Evolutionary conservation across 1,284 basidiomycete species (phyloP), one percentile per base, ranked within the genome.

Genomic region (Marasmius fiardii): DNA sequence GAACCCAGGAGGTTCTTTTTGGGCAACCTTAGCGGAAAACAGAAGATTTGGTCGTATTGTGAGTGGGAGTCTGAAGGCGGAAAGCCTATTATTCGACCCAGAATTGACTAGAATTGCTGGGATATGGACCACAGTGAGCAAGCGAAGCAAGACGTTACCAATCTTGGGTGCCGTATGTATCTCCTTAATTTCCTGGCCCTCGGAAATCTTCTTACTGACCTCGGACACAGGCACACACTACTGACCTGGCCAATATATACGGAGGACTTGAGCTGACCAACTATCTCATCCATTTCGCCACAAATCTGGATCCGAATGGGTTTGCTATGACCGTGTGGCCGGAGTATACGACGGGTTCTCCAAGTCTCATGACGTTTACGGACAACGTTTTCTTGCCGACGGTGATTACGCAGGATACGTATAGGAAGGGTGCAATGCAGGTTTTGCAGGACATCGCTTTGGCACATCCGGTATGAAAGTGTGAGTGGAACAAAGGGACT

Each of bases 1-100:
- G 80, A 72, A 0, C 78, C 80, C 2, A 70, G 82, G 14, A 67
- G 80, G 16, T 78, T 78, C 65, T 73, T 85, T 59, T 60, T 84
- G 14, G 62, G 78, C 37, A 64, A 71, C 26, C 67, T 66, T 1
- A 68, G 77, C 0, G 68, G 63, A 0, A 74, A 75, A 52, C 79
- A 81, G 59, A 67, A 70, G 11, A 71, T 72, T 0, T 83, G 80
- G 78, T 73, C 74, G 0, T 85, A 72, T 64, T 23, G 80, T 81
- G 58, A 52, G 71, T 67, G 4, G 34, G n/a, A n/a, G n/a, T n/a
- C n/a, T n/a, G n/a, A n/a, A n/a, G n/a, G n/a, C n/a, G n/a, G n/a
- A n/a, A n/a, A n/a, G n/a, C n/a, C n/a, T 41, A 31, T 24, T 12
- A 23, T 26, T 18, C 35, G 1, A 21, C 11, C 43, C 33, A 31